These are phyloP conservation scores for Hyaloscypha finlandica DNA, from an alignment of 495 filamentous ascomycete genomes.

Conservation along the genomic window DNA sequence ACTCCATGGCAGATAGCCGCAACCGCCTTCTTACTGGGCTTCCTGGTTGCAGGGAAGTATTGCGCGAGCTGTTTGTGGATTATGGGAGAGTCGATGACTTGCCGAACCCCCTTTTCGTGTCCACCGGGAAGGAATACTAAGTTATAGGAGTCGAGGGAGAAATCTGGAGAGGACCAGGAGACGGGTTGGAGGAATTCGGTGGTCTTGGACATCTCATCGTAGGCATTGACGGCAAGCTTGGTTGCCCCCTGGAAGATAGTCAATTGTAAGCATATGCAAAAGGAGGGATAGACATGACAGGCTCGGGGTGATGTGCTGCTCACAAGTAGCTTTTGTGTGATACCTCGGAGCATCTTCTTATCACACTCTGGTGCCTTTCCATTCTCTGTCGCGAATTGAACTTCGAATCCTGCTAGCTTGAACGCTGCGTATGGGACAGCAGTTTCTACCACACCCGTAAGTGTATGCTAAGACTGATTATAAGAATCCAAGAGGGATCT, in stretches of 20 bases:
- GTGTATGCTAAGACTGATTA: background rate
- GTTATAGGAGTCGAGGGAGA: constrained; percentile 47
- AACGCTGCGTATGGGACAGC: constrained; percentile 52
- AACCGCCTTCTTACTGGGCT: constrained; percentile 46
- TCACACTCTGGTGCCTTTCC: constrained; percentile 52
- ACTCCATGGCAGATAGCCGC: constrained; percentile 57
- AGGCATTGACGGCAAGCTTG: constrained; percentile 41
- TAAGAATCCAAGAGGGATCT: background rate
- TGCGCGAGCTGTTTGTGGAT: constrained; percentile 47
- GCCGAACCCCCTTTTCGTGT: constrained; percentile 53
- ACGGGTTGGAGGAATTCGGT: constrained; percentile 44
- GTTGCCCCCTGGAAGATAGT: constrained; percentile 45
- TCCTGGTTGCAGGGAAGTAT: constrained; percentile 52
- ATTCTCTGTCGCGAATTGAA: constrained; percentile 53
- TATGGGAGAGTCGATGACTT: constrained; percentile 52
- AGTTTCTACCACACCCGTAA: constrained; percentile 41
- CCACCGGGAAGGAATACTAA: constrained; percentile 55
- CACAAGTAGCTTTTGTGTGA: constrained; percentile 55
- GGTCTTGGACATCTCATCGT: constrained; percentile 45
- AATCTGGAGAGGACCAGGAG: constrained; percentile 49
- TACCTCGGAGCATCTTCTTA: constrained; percentile 51
- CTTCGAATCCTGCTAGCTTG: constrained; percentile 51
- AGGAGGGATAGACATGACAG: background rate
- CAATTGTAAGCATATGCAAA: background rate
- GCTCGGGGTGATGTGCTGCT: constrained; percentile 7